phyloP scores from a whole-genome alignment of 1,284 basidiomycete genomes.

The Lentinula novae-zelandiae region DNA sequence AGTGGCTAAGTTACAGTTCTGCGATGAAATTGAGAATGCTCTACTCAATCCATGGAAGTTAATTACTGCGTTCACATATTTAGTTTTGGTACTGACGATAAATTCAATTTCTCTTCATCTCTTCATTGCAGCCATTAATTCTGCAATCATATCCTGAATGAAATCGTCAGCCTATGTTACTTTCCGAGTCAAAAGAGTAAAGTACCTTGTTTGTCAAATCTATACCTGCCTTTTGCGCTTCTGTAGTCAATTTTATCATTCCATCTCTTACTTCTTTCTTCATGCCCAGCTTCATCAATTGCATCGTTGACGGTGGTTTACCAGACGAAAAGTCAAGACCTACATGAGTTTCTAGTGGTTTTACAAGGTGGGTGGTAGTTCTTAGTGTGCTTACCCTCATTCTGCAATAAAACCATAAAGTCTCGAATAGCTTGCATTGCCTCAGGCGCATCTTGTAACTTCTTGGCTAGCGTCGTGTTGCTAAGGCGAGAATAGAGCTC shows the following conservation, averaged over 20 bases:
- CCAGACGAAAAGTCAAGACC: constrained; percentile 43
- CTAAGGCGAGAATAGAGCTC: constrained; percentile 14
- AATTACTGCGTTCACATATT: no score
- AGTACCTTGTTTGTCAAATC: constrained; percentile 43
- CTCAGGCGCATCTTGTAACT: constrained; percentile 46
- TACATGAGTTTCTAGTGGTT: constrained; percentile 21
- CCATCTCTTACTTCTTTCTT: constrained; percentile 50
- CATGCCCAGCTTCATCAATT: constrained; percentile 49
- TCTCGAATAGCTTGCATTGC: constrained; percentile 44
- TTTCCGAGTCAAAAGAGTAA: constrained; percentile 2
- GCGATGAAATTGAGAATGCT: no score
- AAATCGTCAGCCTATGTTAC: not conserved
- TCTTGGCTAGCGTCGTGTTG: constrained; percentile 42
- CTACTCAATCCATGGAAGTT: no score
- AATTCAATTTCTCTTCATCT: no score
- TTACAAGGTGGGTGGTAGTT: not conserved
- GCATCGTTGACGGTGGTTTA: constrained; percentile 43
- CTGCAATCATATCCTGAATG: constrained; percentile 29
- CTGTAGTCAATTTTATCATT: constrained; percentile 43
- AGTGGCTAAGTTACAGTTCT: no score
- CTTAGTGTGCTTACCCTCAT: constrained; percentile 39
- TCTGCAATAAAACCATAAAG: constrained; percentile 42
- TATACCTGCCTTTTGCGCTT: constrained; percentile 56
- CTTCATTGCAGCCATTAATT: constrained; percentile 24
- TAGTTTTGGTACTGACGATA: no score